Conservation (phyloP, 2,329 filamentous ascomycete species). For the Xylariaceae sp. region DNA sequence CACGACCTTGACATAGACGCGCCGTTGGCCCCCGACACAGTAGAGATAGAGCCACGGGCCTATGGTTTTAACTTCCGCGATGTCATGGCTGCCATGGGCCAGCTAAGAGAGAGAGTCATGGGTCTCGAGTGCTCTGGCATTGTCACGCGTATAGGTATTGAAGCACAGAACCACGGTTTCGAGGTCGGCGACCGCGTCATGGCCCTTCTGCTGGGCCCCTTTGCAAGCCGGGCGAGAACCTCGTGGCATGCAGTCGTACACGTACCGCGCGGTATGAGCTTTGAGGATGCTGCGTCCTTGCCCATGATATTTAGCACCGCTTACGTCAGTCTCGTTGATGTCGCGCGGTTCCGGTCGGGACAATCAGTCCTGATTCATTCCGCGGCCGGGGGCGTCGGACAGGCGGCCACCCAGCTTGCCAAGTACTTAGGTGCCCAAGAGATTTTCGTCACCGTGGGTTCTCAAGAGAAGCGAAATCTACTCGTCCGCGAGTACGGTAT, state of each 20-base stretch:
- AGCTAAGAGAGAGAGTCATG: conserved; percentile 11
- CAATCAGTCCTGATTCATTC: conserved; percentile 24
- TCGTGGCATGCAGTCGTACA: neutral
- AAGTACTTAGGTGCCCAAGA: conserved; percentile 11
- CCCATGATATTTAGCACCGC: conserved; percentile 9
- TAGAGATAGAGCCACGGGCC: neutral
- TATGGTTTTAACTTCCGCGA: neutral
- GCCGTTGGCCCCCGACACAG: neutral
- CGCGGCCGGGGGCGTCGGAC: conserved; percentile 19
- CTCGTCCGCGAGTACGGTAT: conserved; percentile 15
- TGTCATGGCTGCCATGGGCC: neutral
- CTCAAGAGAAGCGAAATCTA: conserved; percentile 15
- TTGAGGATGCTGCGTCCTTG: conserved; percentile 15
- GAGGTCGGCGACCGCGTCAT: conserved; percentile 20
- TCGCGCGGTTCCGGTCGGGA: conserved; percentile 1
- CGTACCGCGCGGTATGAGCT: conserved; percentile 17
- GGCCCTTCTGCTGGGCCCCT: neutral
- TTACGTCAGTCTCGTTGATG: conserved; percentile 8
- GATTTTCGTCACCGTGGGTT: conserved; percentile 19
- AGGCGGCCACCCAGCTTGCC: conserved; percentile 19
- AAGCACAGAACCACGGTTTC: neutral
- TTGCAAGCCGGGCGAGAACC: conserved; percentile 3
- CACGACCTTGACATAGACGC: neutral
- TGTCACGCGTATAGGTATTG: conserved; percentile 14
- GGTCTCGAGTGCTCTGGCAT: conserved; percentile 20